phyloP scores from a whole-genome alignment of 352 stramenopile species.

The Pythium dissotocum region DNA sequence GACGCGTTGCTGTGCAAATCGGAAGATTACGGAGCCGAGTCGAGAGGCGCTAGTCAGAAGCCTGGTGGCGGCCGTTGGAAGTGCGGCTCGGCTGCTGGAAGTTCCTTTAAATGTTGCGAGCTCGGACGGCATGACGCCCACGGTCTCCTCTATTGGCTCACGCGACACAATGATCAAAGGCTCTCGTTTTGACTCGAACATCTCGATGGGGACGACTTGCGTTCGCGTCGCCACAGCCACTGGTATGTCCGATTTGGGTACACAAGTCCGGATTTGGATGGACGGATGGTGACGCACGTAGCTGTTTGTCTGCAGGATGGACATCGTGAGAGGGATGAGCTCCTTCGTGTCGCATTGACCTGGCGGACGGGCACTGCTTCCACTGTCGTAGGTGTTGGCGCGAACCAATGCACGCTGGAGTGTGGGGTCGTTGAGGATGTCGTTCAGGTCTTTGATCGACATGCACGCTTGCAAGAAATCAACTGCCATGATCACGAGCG shows the following conservation, averaged over 20 bases:
- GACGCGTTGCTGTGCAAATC: background rate
- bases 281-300: conserved; percentile 5
- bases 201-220: background rate
- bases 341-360: background rate
- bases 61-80: background rate
- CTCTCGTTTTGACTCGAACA: no score
- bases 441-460: conserved; percentile 23
- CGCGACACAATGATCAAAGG: no score
- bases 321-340: conserved; percentile 10
- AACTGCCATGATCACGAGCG: conserved; percentile 23
- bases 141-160: no score
- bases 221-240: background rate
- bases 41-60: background rate
- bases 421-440: conserved; percentile 12
- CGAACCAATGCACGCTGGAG: background rate
- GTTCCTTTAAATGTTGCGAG: no score
- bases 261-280: conserved; percentile 3
- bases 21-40: background rate
- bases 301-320: conserved; percentile 6
- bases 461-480: conserved; percentile 26
- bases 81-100: background rate
- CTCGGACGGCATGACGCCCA: no score
- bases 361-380: no score
- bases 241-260: background rate
- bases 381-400: no score